Base-by-base conservation (phyloP, 2,329 filamentous ascomycete genomes). In the Aureobasidium namibiae region DNA sequence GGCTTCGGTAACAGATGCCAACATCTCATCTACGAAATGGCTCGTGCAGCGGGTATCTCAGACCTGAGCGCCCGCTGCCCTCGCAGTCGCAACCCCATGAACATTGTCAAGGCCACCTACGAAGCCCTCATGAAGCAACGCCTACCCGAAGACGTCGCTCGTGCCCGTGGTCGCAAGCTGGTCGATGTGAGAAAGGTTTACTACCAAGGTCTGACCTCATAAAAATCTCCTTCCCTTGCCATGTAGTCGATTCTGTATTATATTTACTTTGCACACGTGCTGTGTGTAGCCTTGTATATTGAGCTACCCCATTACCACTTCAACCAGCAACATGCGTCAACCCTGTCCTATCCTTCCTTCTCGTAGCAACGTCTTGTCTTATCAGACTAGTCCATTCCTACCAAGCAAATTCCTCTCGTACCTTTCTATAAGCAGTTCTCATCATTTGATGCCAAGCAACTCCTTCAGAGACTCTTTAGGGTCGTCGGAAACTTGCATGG, bases 101-200 rank as follows among this genome's bases (percentile, higher is more conserved):
- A 99, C 79, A 90, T 92, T 18, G 88, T 96, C 76, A 96, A 96
- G 78, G 94, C 94, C 14, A 83, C 90, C 41, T 89, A 89, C 74
- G 74, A 92, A 73, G 92, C 92, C 5, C 79, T 99, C 63, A 82
- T 84, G 73, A 88, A 80, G 77, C 94, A 99, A 78, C 84, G 84
- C 62, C 80, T 95, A 69, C 94, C 94, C 0, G 90, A 97, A 72
- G 86, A 92, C 70, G 87, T 99, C 70, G 94, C 94, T 60, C 82
- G 89, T 52, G 92, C 90, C 56, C 79, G 92, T 64, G 92, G 94
- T 62, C 92, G 89, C 82, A 99, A 99, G 82, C 73, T 99, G 70
- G 91, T 99, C 34, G 94, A 99, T 78, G 90, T 92, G 64, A 81
- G 94, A 67, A 96, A 94, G 80, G 94, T 97, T 69, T 99, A 99